phyloP scores from a whole-genome alignment of 192 early-diverging fungal species.

The Chytriomyces confervae region DNA sequence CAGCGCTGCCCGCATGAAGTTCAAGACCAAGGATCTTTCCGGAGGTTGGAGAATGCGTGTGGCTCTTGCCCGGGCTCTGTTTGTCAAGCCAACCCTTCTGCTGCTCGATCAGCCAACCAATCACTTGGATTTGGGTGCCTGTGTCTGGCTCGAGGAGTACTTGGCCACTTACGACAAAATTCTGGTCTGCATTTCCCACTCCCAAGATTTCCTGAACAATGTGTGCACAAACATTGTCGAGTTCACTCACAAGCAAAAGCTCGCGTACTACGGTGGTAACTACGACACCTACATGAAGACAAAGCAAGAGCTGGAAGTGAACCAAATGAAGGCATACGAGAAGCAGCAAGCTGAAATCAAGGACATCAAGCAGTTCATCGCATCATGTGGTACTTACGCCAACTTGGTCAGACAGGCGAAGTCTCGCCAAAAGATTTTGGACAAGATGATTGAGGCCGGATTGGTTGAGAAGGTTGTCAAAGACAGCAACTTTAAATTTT shows the following conservation, averaged over 20 bases:
- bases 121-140: slow-evolving; percentile 91
- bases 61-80: slow-evolving; percentile 93
- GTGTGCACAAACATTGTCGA: slow-evolving; percentile 97
- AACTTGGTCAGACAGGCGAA: slow-evolving; percentile 99
- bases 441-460: slow-evolving; percentile 99
- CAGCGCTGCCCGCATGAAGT: slow-evolving; percentile 81
- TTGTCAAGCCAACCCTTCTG: slow-evolving; percentile 84
- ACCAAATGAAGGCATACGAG: slow-evolving; percentile 99
- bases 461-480: slow-evolving; percentile 93
- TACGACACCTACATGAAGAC: slow-evolving; percentile 96
- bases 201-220: slow-evolving; percentile 92
- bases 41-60: slow-evolving; percentile 99
- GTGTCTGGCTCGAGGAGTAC: slow-evolving; percentile 85
- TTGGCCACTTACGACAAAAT: slow-evolving; percentile 81
- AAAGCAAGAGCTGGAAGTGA: slow-evolving; percentile 92
- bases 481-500: slow-evolving; percentile 79
- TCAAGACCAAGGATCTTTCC: slow-evolving; percentile 94
- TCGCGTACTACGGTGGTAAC: slow-evolving; percentile 96
- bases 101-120: slow-evolving; percentile 73
- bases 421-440: slow-evolving; percentile 98
- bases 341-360: slow-evolving; percentile 99
- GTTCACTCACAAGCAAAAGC: slow-evolving; percentile 86
- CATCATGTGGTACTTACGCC: slow-evolving; percentile 98
- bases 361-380: slow-evolving; percentile 99
- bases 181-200: slow-evolving; percentile 89